phyloP scores from a whole-genome alignment of 2,329 filamentous ascomycete genomes.

The Gyromitra esculenta region DNA sequence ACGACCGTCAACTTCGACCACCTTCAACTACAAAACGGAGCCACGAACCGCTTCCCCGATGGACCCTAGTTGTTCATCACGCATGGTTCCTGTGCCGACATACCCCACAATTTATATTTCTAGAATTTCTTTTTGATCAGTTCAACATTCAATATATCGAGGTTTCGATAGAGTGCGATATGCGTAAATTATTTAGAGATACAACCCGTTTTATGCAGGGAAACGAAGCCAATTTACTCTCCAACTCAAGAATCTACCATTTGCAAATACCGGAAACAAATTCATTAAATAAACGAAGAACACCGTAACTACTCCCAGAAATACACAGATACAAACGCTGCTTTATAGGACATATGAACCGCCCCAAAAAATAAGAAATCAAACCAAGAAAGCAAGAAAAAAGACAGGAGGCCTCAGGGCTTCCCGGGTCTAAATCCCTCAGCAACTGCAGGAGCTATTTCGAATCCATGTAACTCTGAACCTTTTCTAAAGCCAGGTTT shows the following conservation, averaged over 20 bases:
- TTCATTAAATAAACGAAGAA: slow-evolving; percentile 48
- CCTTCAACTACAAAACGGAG: slow-evolving; percentile 9
- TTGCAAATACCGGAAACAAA: slow-evolving; percentile 33
- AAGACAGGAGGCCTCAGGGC: slow-evolving; percentile 17
- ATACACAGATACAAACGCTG: slow-evolving; percentile 41
- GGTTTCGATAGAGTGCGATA: slow-evolving; percentile 13
- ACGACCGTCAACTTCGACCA: slow-evolving; percentile 35
- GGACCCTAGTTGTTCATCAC: slow-evolving; percentile 23
- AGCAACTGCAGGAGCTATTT: slow-evolving; percentile 53
- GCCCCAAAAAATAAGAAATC: slow-evolving; percentile 36
- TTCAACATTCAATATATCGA: slow-evolving; percentile 9
- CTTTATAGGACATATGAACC: slow-evolving; percentile 50
- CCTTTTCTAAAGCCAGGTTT: slow-evolving; percentile 68
- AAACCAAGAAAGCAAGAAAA: slow-evolving; percentile 33
- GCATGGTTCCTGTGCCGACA: slow-evolving; percentile 15
- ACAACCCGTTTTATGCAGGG: slow-evolving; percentile 5
- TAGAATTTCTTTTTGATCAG: slow-evolving; percentile 36
- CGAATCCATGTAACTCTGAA: slow-evolving; percentile 67
- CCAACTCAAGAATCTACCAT: slow-evolving; percentile 26
- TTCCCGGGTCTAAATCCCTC: background rate
- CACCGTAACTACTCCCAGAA: slow-evolving; percentile 39
- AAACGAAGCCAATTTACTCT: slow-evolving; percentile 8
- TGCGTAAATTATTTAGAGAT: slow-evolving; percentile 20
- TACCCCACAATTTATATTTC: slow-evolving; percentile 39
- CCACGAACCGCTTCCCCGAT: slow-evolving; percentile 41